Evolutionary conservation across 495 filamentous ascomycete species (phyloP).

Genomic region (Aspergillus baeticus): DNA sequence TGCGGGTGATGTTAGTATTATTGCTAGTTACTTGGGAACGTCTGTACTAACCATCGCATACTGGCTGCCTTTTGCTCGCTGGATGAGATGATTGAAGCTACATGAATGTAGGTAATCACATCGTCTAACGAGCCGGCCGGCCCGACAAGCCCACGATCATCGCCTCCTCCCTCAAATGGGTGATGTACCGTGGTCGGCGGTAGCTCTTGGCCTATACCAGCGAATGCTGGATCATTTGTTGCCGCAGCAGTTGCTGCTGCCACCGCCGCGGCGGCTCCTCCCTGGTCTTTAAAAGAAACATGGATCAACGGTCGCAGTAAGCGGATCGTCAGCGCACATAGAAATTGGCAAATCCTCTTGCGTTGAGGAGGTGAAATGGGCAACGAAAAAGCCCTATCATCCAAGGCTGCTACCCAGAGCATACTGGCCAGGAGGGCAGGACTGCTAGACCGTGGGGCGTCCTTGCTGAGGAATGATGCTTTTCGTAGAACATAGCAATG

Average conservation of each 20-base stretch:
- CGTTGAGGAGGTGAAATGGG: conserved; percentile 82
- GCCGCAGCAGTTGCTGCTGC: conserved; percentile 11
- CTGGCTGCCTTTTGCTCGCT: conserved; percentile 95
- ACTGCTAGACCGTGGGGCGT: conserved; percentile 76
- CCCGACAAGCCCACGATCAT: conserved; percentile 73
- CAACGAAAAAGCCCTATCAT: conserved; percentile 83
- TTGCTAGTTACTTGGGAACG: background rate
- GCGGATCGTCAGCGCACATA: conserved; percentile 83
- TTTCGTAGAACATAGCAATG: conserved; percentile 90
- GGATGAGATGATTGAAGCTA: conserved; percentile 88
- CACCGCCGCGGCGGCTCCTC: conserved; percentile 17
- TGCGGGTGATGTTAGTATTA: conserved; percentile 15
- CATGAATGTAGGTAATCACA: conserved; percentile 83
- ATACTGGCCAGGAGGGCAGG: conserved; percentile 89
- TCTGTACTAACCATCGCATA: conserved; percentile 64
- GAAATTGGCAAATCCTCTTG: conserved; percentile 84
- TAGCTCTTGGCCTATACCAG: conserved; percentile 25
- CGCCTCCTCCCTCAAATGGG: conserved; percentile 62
- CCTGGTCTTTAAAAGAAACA: conserved; percentile 44
- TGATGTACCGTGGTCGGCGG: conserved; percentile 36
- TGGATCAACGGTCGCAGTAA: conserved; percentile 87
- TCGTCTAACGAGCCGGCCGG: conserved; percentile 79
- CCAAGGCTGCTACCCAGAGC: conserved; percentile 92
- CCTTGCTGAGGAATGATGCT: conserved; percentile 78
- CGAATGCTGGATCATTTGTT: conserved; percentile 26